These are phyloP conservation scores for Graphiopsis chlorocephala DNA, from an alignment of 2,329 filamentous ascomycete genomes.

Conservation along the genomic window DNA sequence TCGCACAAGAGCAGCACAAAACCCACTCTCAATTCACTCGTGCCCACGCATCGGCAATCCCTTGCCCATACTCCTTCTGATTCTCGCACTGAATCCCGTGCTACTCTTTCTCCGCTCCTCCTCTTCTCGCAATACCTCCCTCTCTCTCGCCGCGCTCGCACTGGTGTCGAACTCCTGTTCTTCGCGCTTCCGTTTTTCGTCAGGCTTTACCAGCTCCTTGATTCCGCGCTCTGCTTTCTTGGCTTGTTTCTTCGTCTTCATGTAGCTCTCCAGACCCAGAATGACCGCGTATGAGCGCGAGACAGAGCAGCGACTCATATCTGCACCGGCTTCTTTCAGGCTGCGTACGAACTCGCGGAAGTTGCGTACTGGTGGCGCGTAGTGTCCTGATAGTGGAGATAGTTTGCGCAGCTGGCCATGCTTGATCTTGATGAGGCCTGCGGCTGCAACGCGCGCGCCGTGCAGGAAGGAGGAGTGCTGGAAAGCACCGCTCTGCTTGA, in stretches of 20 bases:
- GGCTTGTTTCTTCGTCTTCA: constrained; percentile 64
- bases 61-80: not conserved
- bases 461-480: constrained; percentile 89
- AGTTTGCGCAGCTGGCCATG: constrained; percentile 72
- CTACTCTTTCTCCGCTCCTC: constrained; percentile 30
- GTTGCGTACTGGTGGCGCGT: constrained; percentile 77
- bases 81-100: not conserved
- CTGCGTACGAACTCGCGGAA: constrained; percentile 77
- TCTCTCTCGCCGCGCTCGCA: constrained; percentile 59
- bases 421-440: constrained; percentile 81
- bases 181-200: constrained; percentile 50
- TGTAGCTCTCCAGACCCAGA: constrained; percentile 77
- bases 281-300: constrained; percentile 79
- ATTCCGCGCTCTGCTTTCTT: constrained; percentile 55
- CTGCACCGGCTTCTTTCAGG: constrained; percentile 69
- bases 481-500: constrained; percentile 84
- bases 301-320: constrained; percentile 75
- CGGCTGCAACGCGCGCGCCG: constrained; percentile 75
- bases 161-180: constrained; percentile 57
- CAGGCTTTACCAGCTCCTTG: constrained; percentile 61
- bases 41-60: not conserved
- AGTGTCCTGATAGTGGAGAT: constrained; percentile 71
- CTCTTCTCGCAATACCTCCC: constrained; percentile 47
- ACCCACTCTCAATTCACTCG: not conserved
- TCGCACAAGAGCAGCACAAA: not conserved